phyloP scores from a whole-genome alignment of 1,139 yeast species.

The Magnusiomyces clavatus region DNA sequence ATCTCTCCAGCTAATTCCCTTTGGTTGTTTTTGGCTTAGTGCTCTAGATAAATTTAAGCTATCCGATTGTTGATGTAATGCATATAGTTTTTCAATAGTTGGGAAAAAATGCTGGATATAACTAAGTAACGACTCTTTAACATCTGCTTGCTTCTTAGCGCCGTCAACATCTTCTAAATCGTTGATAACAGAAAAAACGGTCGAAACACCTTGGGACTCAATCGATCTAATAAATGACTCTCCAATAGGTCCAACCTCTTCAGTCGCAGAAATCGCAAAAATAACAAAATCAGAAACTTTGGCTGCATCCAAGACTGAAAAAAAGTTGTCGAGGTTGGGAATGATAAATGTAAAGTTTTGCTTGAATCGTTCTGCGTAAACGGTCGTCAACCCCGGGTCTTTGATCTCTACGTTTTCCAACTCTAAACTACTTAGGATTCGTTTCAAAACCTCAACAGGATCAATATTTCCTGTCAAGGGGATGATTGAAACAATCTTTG shows the following conservation, averaged over 20 bases:
- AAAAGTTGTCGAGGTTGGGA: conserved; percentile 49
- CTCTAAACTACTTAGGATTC: conserved; percentile 26
- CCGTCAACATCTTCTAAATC: conserved; percentile 59
- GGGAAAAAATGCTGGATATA: conserved; percentile 90
- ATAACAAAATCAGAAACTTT: conserved; percentile 83
- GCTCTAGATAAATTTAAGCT: conserved; percentile 62
- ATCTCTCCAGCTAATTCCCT: conserved; percentile 86
- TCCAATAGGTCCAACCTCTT: conserved; percentile 79
- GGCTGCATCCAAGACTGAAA: conserved; percentile 75
- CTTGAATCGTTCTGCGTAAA: conserved; percentile 56
- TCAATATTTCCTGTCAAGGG: conserved; percentile 70
- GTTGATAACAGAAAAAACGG: conserved; percentile 74
- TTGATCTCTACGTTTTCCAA: conserved; percentile 21
- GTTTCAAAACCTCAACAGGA: conserved; percentile 48
- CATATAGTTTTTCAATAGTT: conserved; percentile 65
- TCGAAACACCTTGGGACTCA: conserved; percentile 87
- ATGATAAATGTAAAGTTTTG: conserved; percentile 66
- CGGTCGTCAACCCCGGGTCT: conserved; percentile 29
- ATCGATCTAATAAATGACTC: conserved; percentile 84
- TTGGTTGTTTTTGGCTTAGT: conserved; percentile 81
- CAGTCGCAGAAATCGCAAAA: conserved; percentile 75
- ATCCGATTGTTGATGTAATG: conserved; percentile 62
- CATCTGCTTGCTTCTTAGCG: conserved; percentile 68
- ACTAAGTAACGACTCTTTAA: conserved; percentile 72
- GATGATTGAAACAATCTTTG: conserved; percentile 72